Base-by-base conservation (phyloP, 108 stramenopile genomes). In the Chaetoceros muelleri region DNA sequence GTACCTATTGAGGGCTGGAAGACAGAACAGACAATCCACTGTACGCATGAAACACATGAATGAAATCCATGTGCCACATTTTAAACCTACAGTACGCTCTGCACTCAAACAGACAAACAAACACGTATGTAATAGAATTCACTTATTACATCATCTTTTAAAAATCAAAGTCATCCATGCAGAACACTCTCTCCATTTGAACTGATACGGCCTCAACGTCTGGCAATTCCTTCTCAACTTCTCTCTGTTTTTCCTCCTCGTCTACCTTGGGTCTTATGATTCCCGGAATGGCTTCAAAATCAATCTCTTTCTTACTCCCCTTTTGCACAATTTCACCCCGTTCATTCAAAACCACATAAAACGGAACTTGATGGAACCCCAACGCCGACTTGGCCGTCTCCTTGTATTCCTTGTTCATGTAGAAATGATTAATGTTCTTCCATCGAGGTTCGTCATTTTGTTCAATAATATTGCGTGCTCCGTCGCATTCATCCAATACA, bases 391-490 rank as follows among this genome's bases (percentile, higher is more conserved):
- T 89, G 10, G 85, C 87, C 30, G 55, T 49, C 60, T 93, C 91
- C 58, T 93, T 93, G 58, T 81, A 60, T 10, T 74, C 65, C 49
- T 71, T 55, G 8, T 71, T 70, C 87, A 88, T 93, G 60, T 78
- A 93, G 55, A 79, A 88, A 48, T 93, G 91, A 29, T 67, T 28
- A 0, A 93, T 58, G 31, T 74, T 67, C 26, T 66, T 58, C 91
- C 91, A 93, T 64, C 81, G 73, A 13, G 73, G 60, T 8, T 71
- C 70, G 48, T 84, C 79, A 25, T 82, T 72, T 40, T 67, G 61
- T 59, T 89, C 87, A 44, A 93, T 81, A 50, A 93, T 88, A 34
- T 85, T 68, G 20, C 91, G 79, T 2, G 91, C 91, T 0, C 84
- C 87, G 68, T 93, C 91, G 23, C 83, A 72, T 24, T 75, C 59